Conservation (phyloP, 2,329 filamentous ascomycete genomes). For the Fusarium avenaceum region DNA sequence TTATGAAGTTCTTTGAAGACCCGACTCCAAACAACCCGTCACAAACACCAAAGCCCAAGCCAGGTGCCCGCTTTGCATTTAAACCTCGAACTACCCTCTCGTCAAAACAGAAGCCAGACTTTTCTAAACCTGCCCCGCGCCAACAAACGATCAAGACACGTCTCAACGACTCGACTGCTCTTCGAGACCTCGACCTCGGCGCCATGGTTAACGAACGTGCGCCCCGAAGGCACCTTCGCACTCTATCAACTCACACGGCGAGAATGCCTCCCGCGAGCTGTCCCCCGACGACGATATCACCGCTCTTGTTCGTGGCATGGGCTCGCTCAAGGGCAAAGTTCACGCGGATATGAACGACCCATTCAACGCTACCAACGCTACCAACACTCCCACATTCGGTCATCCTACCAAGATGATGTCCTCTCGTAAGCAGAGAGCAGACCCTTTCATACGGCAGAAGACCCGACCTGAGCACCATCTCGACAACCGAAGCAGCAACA, state of each 20-base stretch:
- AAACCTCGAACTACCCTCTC: constrained; percentile 38
- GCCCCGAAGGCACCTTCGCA: constrained; percentile 61
- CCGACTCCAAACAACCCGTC: constrained; percentile 11
- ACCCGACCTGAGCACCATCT: constrained; percentile 70
- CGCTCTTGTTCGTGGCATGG: constrained; percentile 51
- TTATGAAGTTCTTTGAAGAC: constrained; percentile 20
- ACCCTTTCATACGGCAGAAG: constrained; percentile 67
- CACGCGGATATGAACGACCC: constrained; percentile 30
- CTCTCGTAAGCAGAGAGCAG: constrained; percentile 68
- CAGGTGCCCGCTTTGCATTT: constrained; percentile 43
- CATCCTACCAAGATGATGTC: constrained; percentile 61
- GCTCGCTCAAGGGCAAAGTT: constrained; percentile 46
- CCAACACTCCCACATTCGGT: constrained; percentile 52
- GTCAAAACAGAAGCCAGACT: constrained; percentile 36
- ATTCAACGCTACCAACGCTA: constrained; percentile 28
- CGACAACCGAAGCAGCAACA: constrained; percentile 50
- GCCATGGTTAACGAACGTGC: constrained; percentile 64
- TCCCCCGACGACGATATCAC: constrained; percentile 55
- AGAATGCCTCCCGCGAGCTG: constrained; percentile 44
- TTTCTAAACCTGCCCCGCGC: constrained; percentile 29
- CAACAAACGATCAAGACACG: constrained; percentile 18
- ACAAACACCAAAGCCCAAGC: constrained; percentile 15
- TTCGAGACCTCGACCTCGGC: constrained; percentile 39
- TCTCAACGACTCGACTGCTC: constrained; percentile 25
- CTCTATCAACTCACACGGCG: constrained; percentile 54